A percentile compares a stretch with the other conserved stretches of the same genome.
These are phyloP conservation scores for Mariannaea sp. DNA, from an alignment of 2,329 filamentous ascomycete genomes.

Conservation along the genomic window DNA sequence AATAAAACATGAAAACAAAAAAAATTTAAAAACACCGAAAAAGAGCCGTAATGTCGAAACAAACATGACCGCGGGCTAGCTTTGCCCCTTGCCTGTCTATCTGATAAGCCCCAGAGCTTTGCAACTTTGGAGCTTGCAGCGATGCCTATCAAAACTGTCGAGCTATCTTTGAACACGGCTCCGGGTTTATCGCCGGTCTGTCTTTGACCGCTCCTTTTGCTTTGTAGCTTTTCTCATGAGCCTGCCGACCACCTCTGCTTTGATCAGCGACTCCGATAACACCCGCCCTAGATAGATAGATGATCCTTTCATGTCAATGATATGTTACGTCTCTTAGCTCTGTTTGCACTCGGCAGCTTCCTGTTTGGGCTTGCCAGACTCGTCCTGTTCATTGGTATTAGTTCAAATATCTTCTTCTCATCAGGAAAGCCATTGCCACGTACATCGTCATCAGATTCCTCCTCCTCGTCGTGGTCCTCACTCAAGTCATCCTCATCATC, in stretches of 20 bases:
- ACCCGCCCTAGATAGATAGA: slow-evolving; percentile 23
- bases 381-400: slow-evolving; percentile 63
- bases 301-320: slow-evolving; percentile 37
- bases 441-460: slow-evolving; percentile 80
- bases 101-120: slow-evolving; percentile 34
- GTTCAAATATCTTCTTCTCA: not conserved
- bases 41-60: slow-evolving; percentile 30
- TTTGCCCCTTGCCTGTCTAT: slow-evolving; percentile 38
- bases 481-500: slow-evolving; percentile 88
- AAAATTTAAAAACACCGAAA: slow-evolving; percentile 24
- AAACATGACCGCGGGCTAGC: slow-evolving; percentile 35
- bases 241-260: slow-evolving; percentile 12
- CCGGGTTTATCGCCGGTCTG: slow-evolving; percentile 34
- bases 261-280: slow-evolving; percentile 32
- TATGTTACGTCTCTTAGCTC: slow-evolving; percentile 64
- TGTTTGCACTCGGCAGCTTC: slow-evolving; percentile 96
- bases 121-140: slow-evolving; percentile 32
- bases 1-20: slow-evolving; percentile 23
- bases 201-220: slow-evolving; percentile 34
- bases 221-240: slow-evolving; percentile 35
- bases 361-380: slow-evolving; percentile 88
- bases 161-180: slow-evolving; percentile 39
- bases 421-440: slow-evolving; percentile 39
- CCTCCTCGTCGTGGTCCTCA: slow-evolving; percentile 82
- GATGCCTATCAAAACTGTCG: slow-evolving; percentile 37